phyloP scores from a whole-genome alignment of 192 early-diverging fungal genomes.

The Mortierella hygrophila region DNA sequence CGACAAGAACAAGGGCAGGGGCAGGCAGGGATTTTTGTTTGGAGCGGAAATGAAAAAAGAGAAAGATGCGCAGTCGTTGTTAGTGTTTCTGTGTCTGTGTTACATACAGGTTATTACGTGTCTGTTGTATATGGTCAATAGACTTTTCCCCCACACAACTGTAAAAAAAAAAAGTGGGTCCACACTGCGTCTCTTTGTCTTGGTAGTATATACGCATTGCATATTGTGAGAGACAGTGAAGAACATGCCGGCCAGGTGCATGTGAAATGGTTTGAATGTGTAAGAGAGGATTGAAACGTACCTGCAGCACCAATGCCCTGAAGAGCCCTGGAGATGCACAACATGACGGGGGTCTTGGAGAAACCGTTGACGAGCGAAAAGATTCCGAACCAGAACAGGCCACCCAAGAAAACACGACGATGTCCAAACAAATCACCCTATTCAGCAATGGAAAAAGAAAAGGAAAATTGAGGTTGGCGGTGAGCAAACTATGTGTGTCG shows the following conservation, averaged over 20 bases:
- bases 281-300: conserved; percentile 1
- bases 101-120: neutral
- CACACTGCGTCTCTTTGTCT: neutral
- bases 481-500: neutral
- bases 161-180: neutral
- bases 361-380: conserved; percentile 55
- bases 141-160: conserved; percentile 2
- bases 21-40: neutral
- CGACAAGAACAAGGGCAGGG: neutral
- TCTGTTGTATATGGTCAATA: neutral
- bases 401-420: conserved; percentile 51
- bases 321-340: conserved; percentile 56
- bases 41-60: neutral
- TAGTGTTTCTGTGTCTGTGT: neutral
- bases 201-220: neutral
- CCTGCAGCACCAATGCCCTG: conserved; percentile 58
- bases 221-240: neutral
- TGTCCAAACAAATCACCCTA: conserved; percentile 60
- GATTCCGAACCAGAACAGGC: conserved; percentile 45
- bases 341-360: conserved; percentile 47
- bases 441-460: neutral
- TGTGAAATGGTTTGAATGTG: neutral
- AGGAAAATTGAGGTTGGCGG: neutral
- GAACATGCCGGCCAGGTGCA: neutral
- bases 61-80: neutral